phyloP scores from a whole-genome alignment of 371 early-diverging fungal genomes.

The Mycotypha africana region DNA sequence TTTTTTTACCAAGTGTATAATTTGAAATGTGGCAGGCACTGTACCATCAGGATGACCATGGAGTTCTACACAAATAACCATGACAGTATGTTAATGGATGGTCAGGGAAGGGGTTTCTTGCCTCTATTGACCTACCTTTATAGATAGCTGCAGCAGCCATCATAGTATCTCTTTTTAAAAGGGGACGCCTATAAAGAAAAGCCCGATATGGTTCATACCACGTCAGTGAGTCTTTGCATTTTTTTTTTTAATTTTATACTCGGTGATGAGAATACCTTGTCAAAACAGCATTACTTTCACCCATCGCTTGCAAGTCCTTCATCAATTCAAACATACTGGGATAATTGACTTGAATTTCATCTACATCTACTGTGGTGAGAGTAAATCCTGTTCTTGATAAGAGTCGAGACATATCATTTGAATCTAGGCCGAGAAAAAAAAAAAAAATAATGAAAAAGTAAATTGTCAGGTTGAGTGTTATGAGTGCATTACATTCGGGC shows the following conservation, averaged over 20 bases:
- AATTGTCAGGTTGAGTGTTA: too few species aligned
- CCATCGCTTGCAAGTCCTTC: constrained; percentile 89
- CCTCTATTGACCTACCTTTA: constrained; percentile 51
- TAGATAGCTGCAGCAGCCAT: constrained; percentile 85
- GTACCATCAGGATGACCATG: constrained; percentile 88
- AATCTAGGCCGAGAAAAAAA: constrained; percentile 40
- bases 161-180: constrained; percentile 75
- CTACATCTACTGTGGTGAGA: constrained; percentile 91
- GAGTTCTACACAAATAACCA: constrained; percentile 49
- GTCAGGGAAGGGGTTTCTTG: background rate
- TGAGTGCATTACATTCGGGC: too few species aligned
- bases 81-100: background rate
- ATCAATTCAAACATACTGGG: constrained; percentile 91
- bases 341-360: constrained; percentile 88
- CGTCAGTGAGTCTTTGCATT: too few species aligned
- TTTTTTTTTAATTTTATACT: too few species aligned
- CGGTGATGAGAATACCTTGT: constrained; percentile 61
- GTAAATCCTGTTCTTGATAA: constrained; percentile 82
- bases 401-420: constrained; percentile 77
- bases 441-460: too few species aligned
- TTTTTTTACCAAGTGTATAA: constrained; percentile 66
- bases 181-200: constrained; percentile 43
- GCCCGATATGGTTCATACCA: too few species aligned
- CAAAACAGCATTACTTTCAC: constrained; percentile 91
- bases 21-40: constrained; percentile 93